Base-by-base conservation (phyloP, 768 basidiomycete species). In the Leccinum sublutescens region DNA sequence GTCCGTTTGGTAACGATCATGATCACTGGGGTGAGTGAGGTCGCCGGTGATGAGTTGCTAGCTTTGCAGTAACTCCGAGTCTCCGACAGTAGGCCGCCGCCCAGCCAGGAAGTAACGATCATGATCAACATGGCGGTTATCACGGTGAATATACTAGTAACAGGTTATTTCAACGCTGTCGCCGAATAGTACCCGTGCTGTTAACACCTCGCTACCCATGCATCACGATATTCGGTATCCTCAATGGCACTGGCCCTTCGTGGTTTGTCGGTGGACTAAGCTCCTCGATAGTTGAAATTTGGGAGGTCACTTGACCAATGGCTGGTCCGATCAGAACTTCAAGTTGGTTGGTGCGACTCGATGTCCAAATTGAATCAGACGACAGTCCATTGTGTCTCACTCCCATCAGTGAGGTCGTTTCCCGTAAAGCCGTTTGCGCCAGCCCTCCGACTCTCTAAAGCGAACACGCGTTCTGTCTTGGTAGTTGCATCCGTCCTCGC, bases 1-100 rank as follows among this genome's bases (percentile, higher is more conserved):
- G 34, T 33, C 31, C 15, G 19, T 57, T 11, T 48, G 25, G 52
- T 14, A 49, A 56, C 52, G 21, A 29, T 31, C 63, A 57, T 62
- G 34, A 53, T 40, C 4, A 10, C 33, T 14, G 33, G 5, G 49
- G 27, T n/a, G 14, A 49, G 7, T 38, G 36, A 17, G 3, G 36
- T 38, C 7, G 36, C 36, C 7, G 36, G 57, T 33, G 33, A 33
- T 11, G 33, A 33, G 33, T 12, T 33, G 9, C 29, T 29, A 29
- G 29, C 29, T 29, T 8, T 29, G 29, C 29, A 29, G 29, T 29
- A 29, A 31, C 31, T 31, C 31, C 23, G 23, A 23, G 23, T 23
- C 23, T 23, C 23, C 31, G 31, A 31, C 31, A 31, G 31, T 31
- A 31, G 10, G 31, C 31, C 10, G 31, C 31, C 10, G 31, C 31